Evolutionary conservation across 371 early-diverging fungal species (phyloP).

Genomic region (Circinella minor): DNA sequence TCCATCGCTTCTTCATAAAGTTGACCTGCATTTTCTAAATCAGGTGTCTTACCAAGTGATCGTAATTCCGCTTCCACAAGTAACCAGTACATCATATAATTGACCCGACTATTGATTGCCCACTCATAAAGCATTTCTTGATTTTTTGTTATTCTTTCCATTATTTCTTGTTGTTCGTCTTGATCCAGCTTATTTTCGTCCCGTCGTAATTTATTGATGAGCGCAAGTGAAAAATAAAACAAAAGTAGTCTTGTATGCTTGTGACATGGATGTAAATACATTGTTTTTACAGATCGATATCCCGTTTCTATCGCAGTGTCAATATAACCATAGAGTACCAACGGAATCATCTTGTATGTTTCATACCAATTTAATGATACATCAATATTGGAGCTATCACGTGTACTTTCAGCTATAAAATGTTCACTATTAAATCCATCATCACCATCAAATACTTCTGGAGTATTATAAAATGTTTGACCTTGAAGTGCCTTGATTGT

Average conservation of each 20-base stretch:
- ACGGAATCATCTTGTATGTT: constrained; percentile 39
- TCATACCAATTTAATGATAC: constrained; percentile 49
- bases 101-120: constrained; percentile 31
- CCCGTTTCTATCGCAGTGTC: constrained; percentile 41
- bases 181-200: constrained; percentile 9
- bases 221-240: constrained; percentile 37
- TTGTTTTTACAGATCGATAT: constrained; percentile 25
- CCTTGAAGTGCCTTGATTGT: constrained; percentile 48
- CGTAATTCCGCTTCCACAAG: constrained; percentile 18
- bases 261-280: constrained; percentile 43
- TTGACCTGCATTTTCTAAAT: constrained; percentile 23
- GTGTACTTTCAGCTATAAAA: constrained; percentile 41
- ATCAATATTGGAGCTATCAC: constrained; percentile 33
- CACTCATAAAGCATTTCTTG: constrained; percentile 33
- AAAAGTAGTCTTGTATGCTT: constrained; percentile 42
- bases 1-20: constrained; percentile 48
- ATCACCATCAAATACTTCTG: constrained; percentile 44
- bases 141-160: constrained; percentile 31
- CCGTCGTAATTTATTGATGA: constrained; percentile 32
- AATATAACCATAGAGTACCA: constrained; percentile 47
- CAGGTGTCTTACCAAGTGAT: neutral
- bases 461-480: constrained; percentile 28
- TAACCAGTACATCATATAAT: constrained; percentile 40
- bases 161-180: constrained; percentile 15
- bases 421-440: constrained; percentile 48